Evolutionary conservation across 164 flowering plant genomes (phyloP).

Genomic region (Nymphaea colorata): DNA sequence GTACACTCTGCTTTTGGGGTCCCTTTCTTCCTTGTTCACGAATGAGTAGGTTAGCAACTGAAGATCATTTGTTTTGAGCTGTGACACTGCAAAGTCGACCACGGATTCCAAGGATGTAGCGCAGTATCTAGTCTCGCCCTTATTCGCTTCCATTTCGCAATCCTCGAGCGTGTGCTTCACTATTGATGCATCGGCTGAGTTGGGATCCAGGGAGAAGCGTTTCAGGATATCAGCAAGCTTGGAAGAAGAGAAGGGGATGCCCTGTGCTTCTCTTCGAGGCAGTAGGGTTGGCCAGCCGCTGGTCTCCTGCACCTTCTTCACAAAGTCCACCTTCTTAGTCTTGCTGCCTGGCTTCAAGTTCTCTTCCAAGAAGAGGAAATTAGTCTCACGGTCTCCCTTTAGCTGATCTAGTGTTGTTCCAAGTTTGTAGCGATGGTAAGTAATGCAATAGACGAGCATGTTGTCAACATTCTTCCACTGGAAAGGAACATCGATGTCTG

Average conservation of each 20-base stretch:
- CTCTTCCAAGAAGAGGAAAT: background rate
- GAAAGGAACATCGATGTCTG: no score
- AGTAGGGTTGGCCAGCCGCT: background rate
- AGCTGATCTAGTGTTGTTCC: no score
- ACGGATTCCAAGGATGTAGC: background rate
- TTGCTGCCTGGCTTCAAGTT: background rate
- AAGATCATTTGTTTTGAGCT: background rate
- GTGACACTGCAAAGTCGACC: background rate
- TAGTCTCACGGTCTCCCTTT: background rate
- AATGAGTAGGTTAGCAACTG: background rate
- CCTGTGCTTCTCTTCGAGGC: background rate
- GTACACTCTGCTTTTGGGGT: background rate
- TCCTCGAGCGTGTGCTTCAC: background rate
- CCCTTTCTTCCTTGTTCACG: background rate
- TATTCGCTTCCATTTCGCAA: background rate
- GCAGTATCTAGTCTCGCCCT: background rate
- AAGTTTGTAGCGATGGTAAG: no score
- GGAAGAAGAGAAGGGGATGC: background rate
- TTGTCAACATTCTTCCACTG: no score
- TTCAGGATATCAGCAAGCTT: background rate
- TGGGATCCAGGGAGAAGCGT: background rate
- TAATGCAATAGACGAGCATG: no score
- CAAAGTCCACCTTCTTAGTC: background rate
- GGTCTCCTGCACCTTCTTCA: no score
- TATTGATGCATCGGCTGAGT: background rate